Percentiles rank a stretch among this genome's conserved stretches.
Evolutionary conservation across 306 rosid genomes (phyloP).

Genomic region (Rosa lucieae): DNA sequence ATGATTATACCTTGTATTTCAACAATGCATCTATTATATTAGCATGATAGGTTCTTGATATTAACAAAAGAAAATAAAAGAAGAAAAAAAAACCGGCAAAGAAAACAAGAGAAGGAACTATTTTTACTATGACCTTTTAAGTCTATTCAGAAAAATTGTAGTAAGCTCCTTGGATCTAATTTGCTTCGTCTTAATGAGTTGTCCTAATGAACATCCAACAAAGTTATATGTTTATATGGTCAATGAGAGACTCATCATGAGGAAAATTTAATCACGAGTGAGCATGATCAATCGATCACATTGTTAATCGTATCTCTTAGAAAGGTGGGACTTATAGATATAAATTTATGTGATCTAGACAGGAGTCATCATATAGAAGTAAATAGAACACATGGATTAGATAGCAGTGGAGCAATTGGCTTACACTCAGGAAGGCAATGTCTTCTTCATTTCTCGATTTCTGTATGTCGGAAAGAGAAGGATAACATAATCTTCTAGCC

Average conservation of each 20-base stretch:
- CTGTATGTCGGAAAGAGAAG: constrained; percentile 32
- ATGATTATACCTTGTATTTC: constrained; percentile 54
- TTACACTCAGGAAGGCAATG: constrained; percentile 69
- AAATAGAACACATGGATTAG: background rate
- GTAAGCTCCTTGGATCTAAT: constrained; percentile 74
- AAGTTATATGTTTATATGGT: background rate
- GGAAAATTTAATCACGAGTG: too few relatives aligned
- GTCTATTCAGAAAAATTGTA: constrained; percentile 59
- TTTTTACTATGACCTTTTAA: constrained; percentile 50
- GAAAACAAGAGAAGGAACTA: background rate
- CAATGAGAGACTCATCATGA: background rate
- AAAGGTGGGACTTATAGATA: background rate
- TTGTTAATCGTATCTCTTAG: background rate
- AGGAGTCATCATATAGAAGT: too few relatives aligned
- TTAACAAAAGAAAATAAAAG: background rate
- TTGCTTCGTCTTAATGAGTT: constrained; percentile 66
- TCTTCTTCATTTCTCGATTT: constrained; percentile 68
- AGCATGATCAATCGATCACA: background rate
- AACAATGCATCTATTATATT: constrained; percentile 5
- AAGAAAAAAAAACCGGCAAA: background rate
- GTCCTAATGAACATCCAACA: constrained; percentile 35
- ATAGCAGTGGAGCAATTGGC: constrained; percentile 16
- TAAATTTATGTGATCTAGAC: background rate
- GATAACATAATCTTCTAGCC: constrained; percentile 46
- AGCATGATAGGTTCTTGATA: constrained; percentile 3